Conservation (phyloP, 163 green algal genomes). For the Trebouxiophyceae sp. region DNA sequence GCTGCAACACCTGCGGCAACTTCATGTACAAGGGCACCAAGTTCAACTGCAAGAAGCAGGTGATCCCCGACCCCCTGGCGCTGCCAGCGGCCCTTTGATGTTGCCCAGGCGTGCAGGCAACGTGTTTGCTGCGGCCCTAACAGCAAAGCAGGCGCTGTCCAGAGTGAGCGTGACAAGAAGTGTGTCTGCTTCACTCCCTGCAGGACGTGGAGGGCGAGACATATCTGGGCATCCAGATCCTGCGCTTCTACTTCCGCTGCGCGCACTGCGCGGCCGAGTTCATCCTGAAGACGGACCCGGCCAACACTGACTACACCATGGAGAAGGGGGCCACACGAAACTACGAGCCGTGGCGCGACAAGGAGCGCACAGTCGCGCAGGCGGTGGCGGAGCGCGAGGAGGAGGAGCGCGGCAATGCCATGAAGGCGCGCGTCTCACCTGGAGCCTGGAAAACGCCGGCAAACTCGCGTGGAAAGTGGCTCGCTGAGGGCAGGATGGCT, state of each 20-base stretch:
- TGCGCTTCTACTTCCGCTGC: constrained; percentile 45
- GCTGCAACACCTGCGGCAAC: constrained; percentile 91
- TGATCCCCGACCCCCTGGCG: constrained; percentile 22
- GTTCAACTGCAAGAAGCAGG: constrained; percentile 93
- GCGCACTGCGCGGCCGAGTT: constrained; percentile 90
- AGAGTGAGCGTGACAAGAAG: too few species aligned
- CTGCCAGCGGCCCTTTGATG: too few species aligned
- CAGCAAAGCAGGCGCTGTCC: too few species aligned
- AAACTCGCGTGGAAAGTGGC: too few species aligned
- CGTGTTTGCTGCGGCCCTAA: too few species aligned
- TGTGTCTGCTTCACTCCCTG: too few species aligned
- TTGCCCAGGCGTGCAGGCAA: too few species aligned
- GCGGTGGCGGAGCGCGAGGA: constrained; percentile 53
- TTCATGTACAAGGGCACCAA: constrained; percentile 99
- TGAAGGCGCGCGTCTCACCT: constrained; percentile 42
- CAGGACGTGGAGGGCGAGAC: constrained; percentile 78
- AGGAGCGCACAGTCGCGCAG: constrained; percentile 25
- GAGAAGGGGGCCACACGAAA: constrained; percentile 86
- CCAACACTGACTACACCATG: constrained; percentile 88
- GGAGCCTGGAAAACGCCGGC: too few species aligned
- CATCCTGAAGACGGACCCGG: constrained; percentile 95
- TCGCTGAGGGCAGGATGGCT: not conserved
- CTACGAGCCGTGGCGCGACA: constrained; percentile 86
- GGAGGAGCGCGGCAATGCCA: constrained; percentile 86
- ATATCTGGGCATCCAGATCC: constrained; percentile 89